Conservation (phyloP, 2,329 filamentous ascomycete species). For the Sclerotinia borealis region DNA sequence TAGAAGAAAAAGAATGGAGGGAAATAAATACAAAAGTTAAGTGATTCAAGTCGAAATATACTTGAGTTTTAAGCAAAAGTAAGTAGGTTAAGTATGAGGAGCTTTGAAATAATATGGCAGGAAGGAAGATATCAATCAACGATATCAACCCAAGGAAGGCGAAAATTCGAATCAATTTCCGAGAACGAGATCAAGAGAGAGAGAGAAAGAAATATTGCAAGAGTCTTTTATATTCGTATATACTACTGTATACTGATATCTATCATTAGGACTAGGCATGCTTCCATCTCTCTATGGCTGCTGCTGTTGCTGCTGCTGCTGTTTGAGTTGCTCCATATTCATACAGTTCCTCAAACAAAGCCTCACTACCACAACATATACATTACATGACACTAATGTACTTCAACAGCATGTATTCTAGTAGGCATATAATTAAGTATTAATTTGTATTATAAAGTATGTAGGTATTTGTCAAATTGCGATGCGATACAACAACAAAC, state of each 20-base stretch:
- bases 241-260: background rate
- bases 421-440: background rate
- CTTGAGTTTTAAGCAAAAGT: too few relatives aligned
- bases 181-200: background rate
- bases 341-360: background rate
- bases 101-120: too few relatives aligned
- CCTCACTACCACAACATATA: background rate
- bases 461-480: background rate
- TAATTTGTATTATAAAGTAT: background rate
- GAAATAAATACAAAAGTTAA: background rate
- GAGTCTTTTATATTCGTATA: background rate
- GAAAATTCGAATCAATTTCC: background rate
- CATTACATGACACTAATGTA: constrained; percentile 5
- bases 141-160: background rate
- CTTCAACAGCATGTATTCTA: background rate
- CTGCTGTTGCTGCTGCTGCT: background rate
- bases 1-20: background rate
- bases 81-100: too few relatives aligned
- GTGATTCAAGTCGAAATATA: background rate
- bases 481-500: background rate
- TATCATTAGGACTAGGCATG: too few relatives aligned
- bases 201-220: background rate
- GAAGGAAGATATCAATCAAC: background rate
- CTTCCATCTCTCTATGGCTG: background rate
- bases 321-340: background rate